Evolutionary conservation across 2,329 filamentous ascomycete species (phyloP).

Genomic region (Tolypocladium tundrense): DNA sequence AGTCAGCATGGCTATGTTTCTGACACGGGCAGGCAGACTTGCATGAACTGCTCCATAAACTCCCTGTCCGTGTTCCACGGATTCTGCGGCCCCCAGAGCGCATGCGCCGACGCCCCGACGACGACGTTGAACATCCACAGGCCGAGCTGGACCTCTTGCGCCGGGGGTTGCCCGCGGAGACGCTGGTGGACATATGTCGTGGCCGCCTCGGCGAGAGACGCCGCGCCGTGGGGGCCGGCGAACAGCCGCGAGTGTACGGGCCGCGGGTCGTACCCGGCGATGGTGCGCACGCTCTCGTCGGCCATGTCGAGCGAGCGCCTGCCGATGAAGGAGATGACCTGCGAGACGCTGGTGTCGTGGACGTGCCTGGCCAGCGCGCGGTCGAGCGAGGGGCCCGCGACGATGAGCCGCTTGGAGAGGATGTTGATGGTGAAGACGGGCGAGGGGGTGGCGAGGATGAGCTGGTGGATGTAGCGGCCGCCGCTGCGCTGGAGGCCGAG

Average conservation of each 20-base stretch:
- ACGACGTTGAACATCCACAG: constrained; percentile 18
- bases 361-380: constrained; percentile 15
- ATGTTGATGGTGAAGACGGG: constrained; percentile 17
- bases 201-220: constrained; percentile 11
- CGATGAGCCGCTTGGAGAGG: constrained; percentile 15
- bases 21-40: constrained; percentile 1
- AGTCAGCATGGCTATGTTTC: constrained; percentile 4
- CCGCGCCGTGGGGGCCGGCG: constrained; percentile 11
- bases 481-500: constrained; percentile 13
- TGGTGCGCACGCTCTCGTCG: constrained; percentile 10
- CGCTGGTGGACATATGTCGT: constrained; percentile 10
- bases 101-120: constrained; percentile 18
- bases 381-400: constrained; percentile 17
- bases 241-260: constrained; percentile 17
- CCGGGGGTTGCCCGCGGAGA: constrained; percentile 9
- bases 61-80: constrained; percentile 19
- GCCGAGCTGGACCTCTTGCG: constrained; percentile 12
- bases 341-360: constrained; percentile 17
- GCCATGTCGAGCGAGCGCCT: constrained; percentile 15
- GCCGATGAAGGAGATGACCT: constrained; percentile 18
- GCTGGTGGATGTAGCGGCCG: constrained; percentile 14
- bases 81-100: constrained; percentile 19
- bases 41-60: constrained; percentile 20
- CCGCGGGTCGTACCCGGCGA: constrained; percentile 16
- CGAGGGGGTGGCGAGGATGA: constrained; percentile 11